Conservation (phyloP, 805 yeast species). For the Komagataella populi region DNA sequence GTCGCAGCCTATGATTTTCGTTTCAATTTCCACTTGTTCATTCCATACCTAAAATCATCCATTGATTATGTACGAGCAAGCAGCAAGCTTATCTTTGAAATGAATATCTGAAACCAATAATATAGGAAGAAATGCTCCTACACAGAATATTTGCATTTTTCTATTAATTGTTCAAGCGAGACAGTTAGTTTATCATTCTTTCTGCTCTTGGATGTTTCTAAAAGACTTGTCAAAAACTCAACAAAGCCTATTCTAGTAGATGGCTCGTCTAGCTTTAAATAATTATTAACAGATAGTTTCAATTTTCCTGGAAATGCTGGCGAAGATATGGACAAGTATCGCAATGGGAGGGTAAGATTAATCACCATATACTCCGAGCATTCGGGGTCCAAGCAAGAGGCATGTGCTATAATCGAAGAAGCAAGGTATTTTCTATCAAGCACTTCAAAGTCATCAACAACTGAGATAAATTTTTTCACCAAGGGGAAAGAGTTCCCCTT, state of each 20-base stretch:
- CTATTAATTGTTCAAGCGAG: background rate
- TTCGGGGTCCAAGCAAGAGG: conserved; percentile 27
- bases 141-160: background rate
- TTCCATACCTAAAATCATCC: too few relatives aligned
- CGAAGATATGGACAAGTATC: conserved; percentile 28
- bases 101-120: too few relatives aligned
- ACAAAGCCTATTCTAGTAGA: background rate
- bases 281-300: conserved; percentile 61
- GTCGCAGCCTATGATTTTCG: too few relatives aligned
- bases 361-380: conserved; percentile 25
- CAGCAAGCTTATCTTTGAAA: too few relatives aligned
- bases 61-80: too few relatives aligned
- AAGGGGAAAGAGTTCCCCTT: conserved; percentile 27
- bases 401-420: conserved; percentile 45
- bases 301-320: conserved; percentile 41
- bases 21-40: too few relatives aligned
- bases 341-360: conserved; percentile 56
- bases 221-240: background rate
- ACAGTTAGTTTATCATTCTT: background rate
- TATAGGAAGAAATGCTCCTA: background rate
- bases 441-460: conserved; percentile 59
- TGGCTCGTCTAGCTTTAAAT: conserved; percentile 26
- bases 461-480: conserved; percentile 26
- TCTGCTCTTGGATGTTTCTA: background rate
- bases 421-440: conserved; percentile 58